These are phyloP conservation scores for Rhodotorula sp. DNA, from an alignment of 1,284 basidiomycete genomes.

Conservation along the genomic window DNA sequence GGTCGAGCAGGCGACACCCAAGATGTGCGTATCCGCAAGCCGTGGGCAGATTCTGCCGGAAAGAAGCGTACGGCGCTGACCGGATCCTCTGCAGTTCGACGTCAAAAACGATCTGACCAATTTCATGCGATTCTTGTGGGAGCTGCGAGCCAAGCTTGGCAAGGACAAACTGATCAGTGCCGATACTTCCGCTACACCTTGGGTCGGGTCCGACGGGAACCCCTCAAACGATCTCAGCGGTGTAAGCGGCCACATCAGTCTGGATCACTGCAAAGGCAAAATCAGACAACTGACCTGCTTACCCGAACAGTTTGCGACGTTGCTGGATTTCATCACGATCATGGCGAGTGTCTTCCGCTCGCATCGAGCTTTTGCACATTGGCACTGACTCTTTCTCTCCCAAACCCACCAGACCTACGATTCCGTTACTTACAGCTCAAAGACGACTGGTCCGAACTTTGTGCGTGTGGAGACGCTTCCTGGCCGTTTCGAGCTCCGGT, in stretches of 20 bases:
- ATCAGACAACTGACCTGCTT: no score
- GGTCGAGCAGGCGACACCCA: conserved; percentile 9
- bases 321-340: conserved; percentile 22
- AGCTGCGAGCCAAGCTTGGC: conserved; percentile 18
- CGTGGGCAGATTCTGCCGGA: no score
- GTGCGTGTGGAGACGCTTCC: neutral
- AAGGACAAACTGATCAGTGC: conserved; percentile 21
- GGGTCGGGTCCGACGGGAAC: conserved; percentile 10
- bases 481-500: no score
- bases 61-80: neutral
- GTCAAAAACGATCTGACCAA: conserved; percentile 27
- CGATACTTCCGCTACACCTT: conserved; percentile 13
- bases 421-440: neutral
- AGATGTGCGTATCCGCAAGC: neutral
- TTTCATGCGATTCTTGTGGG: conserved; percentile 13
- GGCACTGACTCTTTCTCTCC: neutral
- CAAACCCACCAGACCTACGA: conserved; percentile 14
- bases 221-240: conserved; percentile 23
- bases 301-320: neutral
- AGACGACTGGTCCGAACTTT: conserved; percentile 22
- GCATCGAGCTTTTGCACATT: neutral
- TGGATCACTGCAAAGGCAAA: no score
- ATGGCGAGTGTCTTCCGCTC: neutral
- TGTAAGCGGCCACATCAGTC: neutral
- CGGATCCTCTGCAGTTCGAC: conserved; percentile 17